These are phyloP conservation scores for Tephrocybe sp. DNA, from an alignment of 768 basidiomycete species.

Conservation along the genomic window DNA sequence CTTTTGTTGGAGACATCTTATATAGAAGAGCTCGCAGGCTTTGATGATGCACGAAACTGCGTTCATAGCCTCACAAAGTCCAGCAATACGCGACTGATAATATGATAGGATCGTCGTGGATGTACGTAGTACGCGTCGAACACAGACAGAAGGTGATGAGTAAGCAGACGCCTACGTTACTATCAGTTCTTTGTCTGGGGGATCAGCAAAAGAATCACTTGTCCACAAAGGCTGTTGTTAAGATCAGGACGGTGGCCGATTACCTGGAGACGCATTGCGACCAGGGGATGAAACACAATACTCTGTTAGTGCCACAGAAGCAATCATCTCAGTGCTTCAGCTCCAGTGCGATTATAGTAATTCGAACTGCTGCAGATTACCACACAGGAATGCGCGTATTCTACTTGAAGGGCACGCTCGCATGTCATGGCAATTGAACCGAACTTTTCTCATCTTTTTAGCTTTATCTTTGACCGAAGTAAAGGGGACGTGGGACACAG, in stretches of 20 bases:
- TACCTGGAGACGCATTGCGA: slow-evolving; percentile 10
- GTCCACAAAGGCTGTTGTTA: neutral
- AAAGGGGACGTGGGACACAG: neutral
- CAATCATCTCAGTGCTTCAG: neutral
- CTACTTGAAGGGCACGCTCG: too few relatives aligned
- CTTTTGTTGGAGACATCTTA: slow-evolving; percentile 14
- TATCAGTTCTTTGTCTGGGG: slow-evolving; percentile 2
- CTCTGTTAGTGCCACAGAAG: neutral
- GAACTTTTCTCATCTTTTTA: too few relatives aligned
- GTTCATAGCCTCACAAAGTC: slow-evolving; percentile 14
- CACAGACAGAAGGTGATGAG: too few relatives aligned
- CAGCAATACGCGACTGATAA: slow-evolving; percentile 11
- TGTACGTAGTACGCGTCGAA: slow-evolving; percentile 6
- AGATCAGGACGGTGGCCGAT: slow-evolving; percentile 6
- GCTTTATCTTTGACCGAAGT: too few relatives aligned
- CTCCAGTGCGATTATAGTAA: too few relatives aligned
- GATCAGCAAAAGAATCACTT: slow-evolving; percentile 1
- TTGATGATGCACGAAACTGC: slow-evolving; percentile 14
- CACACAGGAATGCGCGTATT: too few relatives aligned
- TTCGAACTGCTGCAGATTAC: too few relatives aligned
- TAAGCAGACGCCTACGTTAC: neutral
- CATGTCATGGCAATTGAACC: too few relatives aligned
- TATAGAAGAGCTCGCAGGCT: slow-evolving; percentile 14
- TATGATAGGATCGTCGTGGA: neutral
- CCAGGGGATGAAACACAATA: slow-evolving; percentile 7